Evolutionary conservation across 164 flowering plant genomes (phyloP).

Genomic region (Vitis vinifera): DNA sequence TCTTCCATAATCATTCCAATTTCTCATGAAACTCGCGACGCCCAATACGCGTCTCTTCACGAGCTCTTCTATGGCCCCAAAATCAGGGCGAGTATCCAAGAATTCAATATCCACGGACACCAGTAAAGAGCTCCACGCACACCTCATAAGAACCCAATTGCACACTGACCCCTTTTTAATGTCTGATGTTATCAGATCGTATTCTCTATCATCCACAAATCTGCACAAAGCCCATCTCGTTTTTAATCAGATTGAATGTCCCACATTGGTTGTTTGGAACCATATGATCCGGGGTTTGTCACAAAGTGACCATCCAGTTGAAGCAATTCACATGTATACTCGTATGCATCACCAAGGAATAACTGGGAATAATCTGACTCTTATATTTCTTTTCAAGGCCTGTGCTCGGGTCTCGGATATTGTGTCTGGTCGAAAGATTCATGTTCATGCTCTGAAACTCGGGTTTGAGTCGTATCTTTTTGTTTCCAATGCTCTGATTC

Average conservation of each 20-base stretch:
- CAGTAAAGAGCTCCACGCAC: constrained; percentile 55
- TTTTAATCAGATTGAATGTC: constrained; percentile 37
- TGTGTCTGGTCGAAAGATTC: constrained; percentile 38
- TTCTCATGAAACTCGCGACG: constrained; percentile 21
- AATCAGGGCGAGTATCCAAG: constrained; percentile 7
- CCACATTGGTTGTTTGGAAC: constrained; percentile 40
- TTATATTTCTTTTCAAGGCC: constrained; percentile 51
- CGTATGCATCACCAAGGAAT: constrained; percentile 31
- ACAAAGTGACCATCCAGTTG: constrained; percentile 34
- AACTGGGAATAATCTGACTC: constrained; percentile 32
- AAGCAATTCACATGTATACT: constrained; percentile 40
- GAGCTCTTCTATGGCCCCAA: constrained; percentile 6
- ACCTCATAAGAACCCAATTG: constrained; percentile 41
- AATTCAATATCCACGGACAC: constrained; percentile 17
- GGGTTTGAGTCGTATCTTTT: constrained; percentile 48
- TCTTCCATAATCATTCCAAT: neutral
- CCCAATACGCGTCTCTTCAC: constrained; percentile 23
- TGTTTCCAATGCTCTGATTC: constrained; percentile 59
- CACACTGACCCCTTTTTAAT: constrained; percentile 46
- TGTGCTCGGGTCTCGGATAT: constrained; percentile 41
- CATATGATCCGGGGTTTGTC: constrained; percentile 50
- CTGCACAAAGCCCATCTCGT: constrained; percentile 38
- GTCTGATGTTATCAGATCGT: constrained; percentile 43
- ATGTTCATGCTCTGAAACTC: constrained; percentile 42
- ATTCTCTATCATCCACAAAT: constrained; percentile 35